Evolutionary conservation across 352 stramenopile species (phyloP).

Genomic region (Globisporangium carolinianum): DNA sequence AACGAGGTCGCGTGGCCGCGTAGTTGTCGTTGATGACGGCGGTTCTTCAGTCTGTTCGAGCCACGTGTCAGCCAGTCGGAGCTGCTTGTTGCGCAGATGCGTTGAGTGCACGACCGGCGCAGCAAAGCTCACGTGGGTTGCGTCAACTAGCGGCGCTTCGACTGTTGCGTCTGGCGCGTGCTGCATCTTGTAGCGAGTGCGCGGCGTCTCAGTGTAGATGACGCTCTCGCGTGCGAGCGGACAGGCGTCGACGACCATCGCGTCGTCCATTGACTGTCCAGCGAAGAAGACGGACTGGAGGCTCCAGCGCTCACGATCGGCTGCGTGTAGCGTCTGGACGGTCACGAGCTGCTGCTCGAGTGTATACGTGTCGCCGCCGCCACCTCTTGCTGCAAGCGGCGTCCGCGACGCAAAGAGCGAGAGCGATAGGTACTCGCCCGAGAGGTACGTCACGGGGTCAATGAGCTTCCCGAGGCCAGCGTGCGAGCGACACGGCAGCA

Average conservation of each 20-base stretch:
- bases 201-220: slow-evolving; percentile 23
- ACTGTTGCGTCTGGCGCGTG: slow-evolving; percentile 2
- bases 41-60: slow-evolving; percentile 6
- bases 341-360: slow-evolving; percentile 58
- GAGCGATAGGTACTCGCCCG: slow-evolving; percentile 58
- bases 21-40: neutral
- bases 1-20: slow-evolving; percentile 25
- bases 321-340: slow-evolving; percentile 27
- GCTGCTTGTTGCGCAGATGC: slow-evolving; percentile 2
- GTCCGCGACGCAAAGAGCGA: slow-evolving; percentile 37
- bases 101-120: slow-evolving; percentile 7
- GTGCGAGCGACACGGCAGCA: slow-evolving; percentile 69
- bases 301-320: slow-evolving; percentile 23
- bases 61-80: slow-evolving; percentile 11
- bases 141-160: neutral
- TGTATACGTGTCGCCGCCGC: slow-evolving; percentile 14
- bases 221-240: slow-evolving; percentile 31
- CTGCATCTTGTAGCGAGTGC: slow-evolving; percentile 19
- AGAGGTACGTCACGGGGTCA: slow-evolving; percentile 67
- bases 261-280: slow-evolving; percentile 4
- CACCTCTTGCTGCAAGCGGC: neutral
- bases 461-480: slow-evolving; percentile 61
- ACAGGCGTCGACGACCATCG: slow-evolving; percentile 21
- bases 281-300: slow-evolving; percentile 44
- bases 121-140: neutral